Percentiles rank a stretch among this genome's conserved stretches.
Conservation (phyloP, 306 rosid genomes). For the Mimosa pudica region DNA sequence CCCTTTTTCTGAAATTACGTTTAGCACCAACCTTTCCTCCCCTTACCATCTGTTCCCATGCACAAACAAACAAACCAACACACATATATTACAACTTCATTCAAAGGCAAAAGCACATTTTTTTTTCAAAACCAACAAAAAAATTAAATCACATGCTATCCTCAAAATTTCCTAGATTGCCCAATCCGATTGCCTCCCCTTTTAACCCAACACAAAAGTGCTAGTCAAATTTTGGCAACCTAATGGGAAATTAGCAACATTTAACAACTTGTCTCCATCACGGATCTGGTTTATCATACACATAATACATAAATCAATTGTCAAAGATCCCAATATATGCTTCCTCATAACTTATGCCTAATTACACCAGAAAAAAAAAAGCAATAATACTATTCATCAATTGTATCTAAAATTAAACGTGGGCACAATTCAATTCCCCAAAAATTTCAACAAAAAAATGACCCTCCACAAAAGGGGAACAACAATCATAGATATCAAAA, state of each 20-base stretch:
- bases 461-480: background rate
- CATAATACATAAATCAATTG: constrained; percentile 10
- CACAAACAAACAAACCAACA: constrained; percentile 31
- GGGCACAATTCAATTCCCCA: constrained; percentile 15
- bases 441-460: constrained; percentile 13
- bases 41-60: constrained; percentile 81
- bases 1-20: constrained; percentile 44
- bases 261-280: constrained; percentile 32
- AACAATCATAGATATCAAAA: constrained; percentile 22
- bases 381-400: constrained; percentile 28
- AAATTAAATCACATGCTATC: constrained; percentile 28
- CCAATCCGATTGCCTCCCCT: constrained; percentile 26
- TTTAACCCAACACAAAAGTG: constrained; percentile 28
- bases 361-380: constrained; percentile 8
- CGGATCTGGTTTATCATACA: constrained; percentile 54
- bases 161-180: constrained; percentile 26
- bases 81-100: constrained; percentile 40
- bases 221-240: constrained; percentile 27
- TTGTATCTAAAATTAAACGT: background rate
- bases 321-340: constrained; percentile 38
- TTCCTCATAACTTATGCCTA: constrained; percentile 29
- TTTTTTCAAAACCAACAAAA: constrained; percentile 17
- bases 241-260: constrained; percentile 33
- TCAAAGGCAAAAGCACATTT: constrained; percentile 27
- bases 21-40: constrained; percentile 69